Percentiles rank a stretch among this genome's conserved stretches.
phyloP scores from a whole-genome alignment of 2,329 filamentous ascomycete genomes.

The Eutypa lata region DNA sequence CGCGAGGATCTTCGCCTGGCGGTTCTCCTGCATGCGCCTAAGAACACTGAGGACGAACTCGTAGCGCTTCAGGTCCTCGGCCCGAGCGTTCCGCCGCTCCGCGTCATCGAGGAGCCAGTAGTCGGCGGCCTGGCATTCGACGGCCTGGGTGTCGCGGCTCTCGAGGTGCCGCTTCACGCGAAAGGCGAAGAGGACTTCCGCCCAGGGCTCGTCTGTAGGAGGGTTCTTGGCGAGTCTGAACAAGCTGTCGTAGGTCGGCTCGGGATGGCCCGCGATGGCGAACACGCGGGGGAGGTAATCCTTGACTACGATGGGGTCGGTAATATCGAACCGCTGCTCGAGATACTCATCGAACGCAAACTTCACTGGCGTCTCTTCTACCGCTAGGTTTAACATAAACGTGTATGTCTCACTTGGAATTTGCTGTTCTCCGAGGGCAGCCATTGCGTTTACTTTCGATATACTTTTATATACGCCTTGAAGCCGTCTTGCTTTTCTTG shows the following conservation, averaged over 20 bases:
- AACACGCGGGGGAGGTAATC: not conserved
- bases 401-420: too few relatives aligned
- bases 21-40: not conserved
- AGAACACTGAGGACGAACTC: not conserved
- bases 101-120: slow-evolving; percentile 1
- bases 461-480: too few relatives aligned
- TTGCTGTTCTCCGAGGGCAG: too few relatives aligned
- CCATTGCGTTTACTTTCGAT: too few relatives aligned
- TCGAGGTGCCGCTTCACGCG: slow-evolving; percentile 5
- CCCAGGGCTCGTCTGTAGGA: slow-evolving; percentile 4
- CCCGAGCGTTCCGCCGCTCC: not conserved
- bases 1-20: not conserved
- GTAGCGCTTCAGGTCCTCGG: not conserved
- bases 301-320: not conserved
- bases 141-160: not conserved
- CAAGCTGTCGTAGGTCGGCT: not conserved
- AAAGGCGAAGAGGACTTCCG: slow-evolving; percentile 2
- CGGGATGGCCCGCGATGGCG: not conserved
- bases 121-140: slow-evolving; percentile 2
- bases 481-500: too few relatives aligned
- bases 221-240: not conserved
- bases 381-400: too few relatives aligned
- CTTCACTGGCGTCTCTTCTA: too few relatives aligned
- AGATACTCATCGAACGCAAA: slow-evolving; percentile 3
- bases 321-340: not conserved